Evolutionary conservation across 352 stramenopile genomes (phyloP).

Genomic region (Phytophthora uliginosa): DNA sequence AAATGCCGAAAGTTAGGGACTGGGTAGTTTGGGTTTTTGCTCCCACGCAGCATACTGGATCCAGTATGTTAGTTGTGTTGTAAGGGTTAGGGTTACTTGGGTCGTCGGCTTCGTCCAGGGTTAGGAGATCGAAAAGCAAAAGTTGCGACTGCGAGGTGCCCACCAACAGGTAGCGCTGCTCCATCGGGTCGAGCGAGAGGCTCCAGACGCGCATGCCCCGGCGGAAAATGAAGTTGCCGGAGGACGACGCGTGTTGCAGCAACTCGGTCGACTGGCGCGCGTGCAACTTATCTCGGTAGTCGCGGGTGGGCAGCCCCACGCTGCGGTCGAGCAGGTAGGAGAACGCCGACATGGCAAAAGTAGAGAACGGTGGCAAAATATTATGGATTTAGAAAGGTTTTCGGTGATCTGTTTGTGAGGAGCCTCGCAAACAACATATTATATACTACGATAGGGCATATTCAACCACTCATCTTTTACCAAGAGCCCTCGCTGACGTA

Average conservation of each 20-base stretch:
- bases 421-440: background rate
- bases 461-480: conserved; percentile 3
- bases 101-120: conserved; percentile 49
- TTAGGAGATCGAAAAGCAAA: conserved; percentile 69
- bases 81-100: conserved; percentile 20
- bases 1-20: conserved; percentile 68
- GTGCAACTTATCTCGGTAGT: conserved; percentile 58
- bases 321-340: conserved; percentile 66
- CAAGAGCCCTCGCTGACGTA: background rate
- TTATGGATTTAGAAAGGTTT: background rate
- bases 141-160: conserved; percentile 68
- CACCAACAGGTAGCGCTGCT: conserved; percentile 69
- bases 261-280: conserved; percentile 35
- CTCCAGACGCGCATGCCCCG: conserved; percentile 69
- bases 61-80: conserved; percentile 45
- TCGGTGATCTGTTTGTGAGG: background rate
- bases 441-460: background rate
- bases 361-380: background rate
- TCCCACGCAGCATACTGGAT: conserved; percentile 30
- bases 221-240: conserved; percentile 72
- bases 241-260: conserved; percentile 22
- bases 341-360: conserved; percentile 44
- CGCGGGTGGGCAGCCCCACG: conserved; percentile 48
- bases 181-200: conserved; percentile 66
- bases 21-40: conserved; percentile 19